These are phyloP conservation scores for Naganishia antarctica DNA, from an alignment of 768 basidiomycete genomes.

Conservation along the genomic window DNA sequence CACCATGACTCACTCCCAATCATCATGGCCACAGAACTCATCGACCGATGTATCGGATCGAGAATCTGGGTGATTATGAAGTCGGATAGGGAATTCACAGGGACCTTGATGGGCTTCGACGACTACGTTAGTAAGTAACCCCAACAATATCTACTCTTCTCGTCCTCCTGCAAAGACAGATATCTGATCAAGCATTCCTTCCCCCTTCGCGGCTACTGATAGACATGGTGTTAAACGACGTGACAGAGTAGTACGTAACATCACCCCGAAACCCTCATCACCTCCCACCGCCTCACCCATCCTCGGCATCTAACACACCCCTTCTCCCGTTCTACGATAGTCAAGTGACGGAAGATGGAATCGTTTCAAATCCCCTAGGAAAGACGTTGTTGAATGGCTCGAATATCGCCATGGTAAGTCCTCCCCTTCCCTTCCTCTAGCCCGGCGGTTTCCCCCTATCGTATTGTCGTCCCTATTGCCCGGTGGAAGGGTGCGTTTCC, in stretches of 20 bases:
- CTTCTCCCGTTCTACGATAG: no score
- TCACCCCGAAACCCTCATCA: no score
- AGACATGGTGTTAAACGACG: conserved; percentile 69
- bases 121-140: conserved; percentile 93
- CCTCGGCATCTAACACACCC: no score
- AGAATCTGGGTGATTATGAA: conserved; percentile 99
- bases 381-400: conserved; percentile 54
- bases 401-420: conserved; percentile 83
- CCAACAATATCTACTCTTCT: no score
- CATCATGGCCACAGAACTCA: conserved; percentile 63
- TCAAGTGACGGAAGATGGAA: conserved; percentile 72
- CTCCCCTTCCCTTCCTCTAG: background rate
- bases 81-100: conserved; percentile 91
- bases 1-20: background rate
- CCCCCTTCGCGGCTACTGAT: no score
- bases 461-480: no score
- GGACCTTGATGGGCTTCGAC: conserved; percentile 90
- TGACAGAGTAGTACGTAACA: conserved; percentile 79
- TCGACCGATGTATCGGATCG: conserved; percentile 95
- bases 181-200: no score
- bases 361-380: conserved; percentile 71
- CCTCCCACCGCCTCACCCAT: no score
- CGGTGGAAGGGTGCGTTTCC: no score
- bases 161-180: no score
- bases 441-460: no score